Evolutionary conservation across 495 filamentous ascomycete genomes (phyloP).

Genomic region (Pseudotulostoma volvatum): DNA sequence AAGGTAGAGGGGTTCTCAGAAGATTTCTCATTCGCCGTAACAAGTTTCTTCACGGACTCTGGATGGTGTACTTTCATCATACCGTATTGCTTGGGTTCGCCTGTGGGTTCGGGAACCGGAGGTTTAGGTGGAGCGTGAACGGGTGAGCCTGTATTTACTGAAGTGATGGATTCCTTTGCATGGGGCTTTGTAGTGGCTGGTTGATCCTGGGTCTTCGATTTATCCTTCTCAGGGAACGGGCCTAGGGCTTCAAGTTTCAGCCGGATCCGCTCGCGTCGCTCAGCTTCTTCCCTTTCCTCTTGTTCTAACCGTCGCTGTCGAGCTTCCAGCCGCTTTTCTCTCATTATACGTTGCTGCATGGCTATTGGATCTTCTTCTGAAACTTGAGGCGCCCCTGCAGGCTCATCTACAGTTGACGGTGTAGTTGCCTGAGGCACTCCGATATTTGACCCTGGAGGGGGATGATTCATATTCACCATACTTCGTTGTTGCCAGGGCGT

Average conservation of each 20-base stretch:
- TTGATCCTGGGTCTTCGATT: conserved; percentile 23
- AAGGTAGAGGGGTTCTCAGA: conserved; percentile 19
- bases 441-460: conserved; percentile 22
- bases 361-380: conserved; percentile 43
- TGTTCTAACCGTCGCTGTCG: conserved; percentile 65
- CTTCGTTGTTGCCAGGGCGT: conserved; percentile 31
- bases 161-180: conserved; percentile 7
- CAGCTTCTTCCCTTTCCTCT: conserved; percentile 67
- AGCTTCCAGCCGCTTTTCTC: conserved; percentile 57
- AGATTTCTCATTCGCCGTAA: conserved; percentile 20
- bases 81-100: conserved; percentile 39
- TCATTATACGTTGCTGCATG: conserved; percentile 73
- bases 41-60: conserved; percentile 27
- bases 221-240: conserved; percentile 43
- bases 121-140: conserved; percentile 35
- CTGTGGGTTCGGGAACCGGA: conserved; percentile 33
- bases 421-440: conserved; percentile 9
- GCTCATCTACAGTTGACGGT: conserved; percentile 14
- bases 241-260: conserved; percentile 70
- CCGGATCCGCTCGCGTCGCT: conserved; percentile 61
- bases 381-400: conserved; percentile 15
- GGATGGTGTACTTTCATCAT: conserved; percentile 44
- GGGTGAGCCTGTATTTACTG: conserved; percentile 9
- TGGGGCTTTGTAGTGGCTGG: conserved; percentile 9
- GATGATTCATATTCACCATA: conserved; percentile 31